These are phyloP conservation scores for Aspergillus cavernicola DNA, from an alignment of 495 filamentous ascomycete species.

Conservation along the genomic window DNA sequence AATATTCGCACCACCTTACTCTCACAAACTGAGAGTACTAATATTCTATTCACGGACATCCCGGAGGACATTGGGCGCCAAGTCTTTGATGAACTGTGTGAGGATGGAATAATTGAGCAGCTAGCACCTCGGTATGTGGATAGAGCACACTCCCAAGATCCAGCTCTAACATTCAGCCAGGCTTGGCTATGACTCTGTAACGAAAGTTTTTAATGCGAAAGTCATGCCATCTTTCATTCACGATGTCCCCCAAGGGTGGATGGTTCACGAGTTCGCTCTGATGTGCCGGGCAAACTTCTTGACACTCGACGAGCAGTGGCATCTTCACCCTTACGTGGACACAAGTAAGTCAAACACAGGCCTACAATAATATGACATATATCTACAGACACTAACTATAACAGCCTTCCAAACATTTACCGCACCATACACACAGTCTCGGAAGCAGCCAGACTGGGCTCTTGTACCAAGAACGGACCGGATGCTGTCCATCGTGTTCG, in stretches of 20 bases:
- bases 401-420: neutral
- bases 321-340: neutral
- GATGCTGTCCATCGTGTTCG: neutral
- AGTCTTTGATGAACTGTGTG: too few species aligned
- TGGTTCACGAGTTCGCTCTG: neutral
- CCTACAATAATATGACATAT: neutral
- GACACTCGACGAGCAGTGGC: neutral
- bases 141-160: too few species aligned
- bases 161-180: too few species aligned
- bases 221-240: neutral
- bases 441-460: neutral
- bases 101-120: too few species aligned
- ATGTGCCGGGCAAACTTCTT: neutral
- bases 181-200: neutral
- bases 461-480: neutral
- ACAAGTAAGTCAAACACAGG: neutral
- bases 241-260: neutral
- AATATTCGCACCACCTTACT: too few species aligned
- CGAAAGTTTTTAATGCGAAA: neutral
- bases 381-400: neutral
- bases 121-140: too few species aligned
- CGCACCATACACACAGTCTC: neutral
- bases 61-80: too few species aligned
- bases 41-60: too few species aligned
- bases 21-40: too few species aligned